Percentiles rank a stretch among this genome's conserved stretches.
phyloP scores from a whole-genome alignment of 108 stramenopile genomes.

The Schizochytrium sp. region DNA sequence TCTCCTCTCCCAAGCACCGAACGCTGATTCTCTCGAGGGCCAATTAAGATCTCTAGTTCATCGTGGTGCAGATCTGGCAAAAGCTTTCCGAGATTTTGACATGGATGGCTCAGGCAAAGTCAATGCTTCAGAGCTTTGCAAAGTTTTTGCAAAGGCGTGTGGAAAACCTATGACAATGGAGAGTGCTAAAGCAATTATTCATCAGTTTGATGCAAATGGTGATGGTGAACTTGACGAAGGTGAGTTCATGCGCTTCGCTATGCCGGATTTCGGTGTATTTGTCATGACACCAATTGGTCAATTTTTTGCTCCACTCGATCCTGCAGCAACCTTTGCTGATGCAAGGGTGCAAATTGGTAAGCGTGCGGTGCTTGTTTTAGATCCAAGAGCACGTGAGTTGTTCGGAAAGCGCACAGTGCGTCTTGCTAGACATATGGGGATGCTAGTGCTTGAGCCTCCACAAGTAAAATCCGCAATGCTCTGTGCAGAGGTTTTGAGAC shows the following conservation, averaged over 20 bases:
- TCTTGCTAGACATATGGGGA: neutral
- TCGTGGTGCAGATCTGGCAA: neutral
- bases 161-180: neutral
- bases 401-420: neutral
- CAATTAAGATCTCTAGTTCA: neutral
- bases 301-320: constrained; percentile 9
- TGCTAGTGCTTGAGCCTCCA: constrained; percentile 14
- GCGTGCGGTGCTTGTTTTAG: constrained; percentile 11
- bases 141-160: neutral
- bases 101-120: constrained; percentile 47
- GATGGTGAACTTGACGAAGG: constrained; percentile 11
- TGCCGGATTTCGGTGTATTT: constrained; percentile 49
- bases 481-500: neutral
- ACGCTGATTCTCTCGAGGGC: neutral
- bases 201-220: constrained; percentile 24
- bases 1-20: neutral
- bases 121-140: constrained; percentile 2
- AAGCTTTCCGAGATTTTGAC: constrained; percentile 30
- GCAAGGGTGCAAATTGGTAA: neutral
- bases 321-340: neutral
- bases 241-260: constrained; percentile 42
- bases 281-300: neutral
- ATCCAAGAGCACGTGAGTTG: neutral
- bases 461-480: constrained; percentile 34
- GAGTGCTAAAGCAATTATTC: neutral